Evolutionary conservation across 2,329 filamentous ascomycete genomes (phyloP), one percentile per base, ranked within the genome.

Genomic region (Fusarium drepaniforme): DNA sequence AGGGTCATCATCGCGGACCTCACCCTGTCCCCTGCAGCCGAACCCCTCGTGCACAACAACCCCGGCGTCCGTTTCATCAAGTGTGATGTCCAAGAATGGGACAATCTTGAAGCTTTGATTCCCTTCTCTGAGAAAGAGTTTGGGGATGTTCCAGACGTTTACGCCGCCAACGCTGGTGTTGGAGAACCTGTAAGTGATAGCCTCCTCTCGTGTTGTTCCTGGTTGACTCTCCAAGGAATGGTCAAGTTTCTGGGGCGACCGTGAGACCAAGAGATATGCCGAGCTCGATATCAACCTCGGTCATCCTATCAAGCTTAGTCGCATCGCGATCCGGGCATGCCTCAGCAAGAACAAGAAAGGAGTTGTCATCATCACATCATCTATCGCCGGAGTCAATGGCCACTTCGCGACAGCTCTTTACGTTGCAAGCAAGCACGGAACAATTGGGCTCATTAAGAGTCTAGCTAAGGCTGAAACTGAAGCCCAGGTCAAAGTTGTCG

Each of bases 161-260:
- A 61, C 23, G 67, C 62, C 21, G 67, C 67, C 12, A 62, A 57
- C 28, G 67, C 67, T 9, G 67, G 67, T 2, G 64, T 70, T 21
- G 60, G 60, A 33, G 67, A 70, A 12, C 67, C 67, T 18, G 67
- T 70, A 28, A 7, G 62, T 46, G 8, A n/a, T 11, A 13, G 12
- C 4, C 23, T 40, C 11, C 25, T 25, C 18, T 8, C 4, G 12
- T 25, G 18, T 11, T 57, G 11, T 11, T 21, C 28, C 1, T 13
- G 5, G 9, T 28, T 56, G n/a, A 30, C 11, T 56, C 18, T n/a
- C n/a, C 16, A 56, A 70, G 67, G 37, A 57, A 23, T 70, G 62
- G n/a, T 70, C 67, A 0, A 70, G 66, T 28, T 70, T 70, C 12
- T 70, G 67, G 67, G 64, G 66, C 3, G 67, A 70, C 33, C 63